Evolutionary conservation across 257 asterid genomes (phyloP).

Genomic region (Solanum peruvianum): DNA sequence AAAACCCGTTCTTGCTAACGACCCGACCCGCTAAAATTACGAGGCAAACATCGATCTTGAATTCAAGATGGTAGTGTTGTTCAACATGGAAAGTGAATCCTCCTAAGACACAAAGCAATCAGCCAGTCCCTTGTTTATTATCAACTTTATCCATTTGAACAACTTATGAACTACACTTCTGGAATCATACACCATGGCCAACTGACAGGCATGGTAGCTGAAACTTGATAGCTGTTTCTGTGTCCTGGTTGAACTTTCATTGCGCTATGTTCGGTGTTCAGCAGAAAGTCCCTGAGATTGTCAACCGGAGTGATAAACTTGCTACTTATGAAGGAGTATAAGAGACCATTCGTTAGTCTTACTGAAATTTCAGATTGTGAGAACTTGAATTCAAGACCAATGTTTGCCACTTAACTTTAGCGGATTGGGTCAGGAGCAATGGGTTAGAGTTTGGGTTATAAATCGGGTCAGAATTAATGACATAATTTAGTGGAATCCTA

Average conservation of each 20-base stretch:
- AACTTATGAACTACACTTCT: conserved; percentile 79
- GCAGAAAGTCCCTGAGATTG: background rate
- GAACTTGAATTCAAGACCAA: no score
- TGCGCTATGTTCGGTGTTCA: background rate
- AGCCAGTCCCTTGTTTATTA: conserved; percentile 60
- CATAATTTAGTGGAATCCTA: no score
- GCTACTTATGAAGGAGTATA: background rate
- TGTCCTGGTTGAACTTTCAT: background rate
- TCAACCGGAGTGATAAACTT: no score
- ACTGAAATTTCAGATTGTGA: background rate
- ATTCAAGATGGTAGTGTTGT: conserved; percentile 49
- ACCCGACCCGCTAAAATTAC: no score
- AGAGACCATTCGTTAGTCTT: background rate
- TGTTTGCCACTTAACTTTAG: no score
- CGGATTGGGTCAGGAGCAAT: no score
- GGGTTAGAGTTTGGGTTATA: no score
- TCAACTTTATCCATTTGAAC: conserved; percentile 71
- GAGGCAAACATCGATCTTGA: no score
- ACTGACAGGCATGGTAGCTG: conserved; percentile 43
- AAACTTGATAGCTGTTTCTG: background rate
- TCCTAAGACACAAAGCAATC: conserved; percentile 27
- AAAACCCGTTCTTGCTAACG: no score
- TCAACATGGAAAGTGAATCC: conserved; percentile 32
- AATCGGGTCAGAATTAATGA: no score
- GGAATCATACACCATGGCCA: conserved; percentile 91